These are phyloP conservation scores for Claviceps purpurea DNA, from an alignment of 2,329 filamentous ascomycete species.

Conservation along the genomic window DNA sequence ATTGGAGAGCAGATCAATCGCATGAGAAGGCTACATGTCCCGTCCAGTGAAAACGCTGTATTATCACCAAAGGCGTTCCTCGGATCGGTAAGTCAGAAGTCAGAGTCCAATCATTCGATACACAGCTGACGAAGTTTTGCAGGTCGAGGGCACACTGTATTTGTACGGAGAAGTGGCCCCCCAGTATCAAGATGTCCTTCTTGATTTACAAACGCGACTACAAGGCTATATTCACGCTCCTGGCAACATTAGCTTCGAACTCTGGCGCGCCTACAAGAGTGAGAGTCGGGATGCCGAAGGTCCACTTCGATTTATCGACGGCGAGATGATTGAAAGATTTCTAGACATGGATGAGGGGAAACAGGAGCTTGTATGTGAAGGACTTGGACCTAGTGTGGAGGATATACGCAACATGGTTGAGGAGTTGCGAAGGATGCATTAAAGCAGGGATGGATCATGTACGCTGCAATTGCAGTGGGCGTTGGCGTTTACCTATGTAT, in stretches of 20 bases:
- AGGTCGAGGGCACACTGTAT: constrained; percentile 87
- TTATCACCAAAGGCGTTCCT: constrained; percentile 77
- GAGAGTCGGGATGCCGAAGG: constrained; percentile 59
- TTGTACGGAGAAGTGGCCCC: constrained; percentile 71
- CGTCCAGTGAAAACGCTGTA: constrained; percentile 47
- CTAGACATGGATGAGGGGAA: constrained; percentile 51
- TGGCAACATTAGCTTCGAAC: constrained; percentile 62
- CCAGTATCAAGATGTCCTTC: constrained; percentile 61
- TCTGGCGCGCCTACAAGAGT: constrained; percentile 73
- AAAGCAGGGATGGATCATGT: neutral
- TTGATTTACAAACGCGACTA: constrained; percentile 65
- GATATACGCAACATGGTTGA: constrained; percentile 49
- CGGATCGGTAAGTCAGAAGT: constrained; percentile 55
- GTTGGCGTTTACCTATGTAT: neutral
- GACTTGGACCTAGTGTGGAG: constrained; percentile 46
- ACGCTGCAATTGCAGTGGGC: neutral
- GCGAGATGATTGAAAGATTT: constrained; percentile 79
- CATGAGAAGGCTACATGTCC: constrained; percentile 62
- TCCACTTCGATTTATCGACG: constrained; percentile 81
- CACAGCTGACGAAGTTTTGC: constrained; percentile 7
- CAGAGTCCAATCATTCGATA: neutral
- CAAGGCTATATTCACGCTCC: constrained; percentile 52
- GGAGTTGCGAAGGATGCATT: constrained; percentile 50
- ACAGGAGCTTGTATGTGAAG: constrained; percentile 40
- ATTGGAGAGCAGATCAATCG: constrained; percentile 90